These are phyloP conservation scores for Candida andamanensis DNA, from an alignment of 805 yeast species.

Conservation along the genomic window DNA sequence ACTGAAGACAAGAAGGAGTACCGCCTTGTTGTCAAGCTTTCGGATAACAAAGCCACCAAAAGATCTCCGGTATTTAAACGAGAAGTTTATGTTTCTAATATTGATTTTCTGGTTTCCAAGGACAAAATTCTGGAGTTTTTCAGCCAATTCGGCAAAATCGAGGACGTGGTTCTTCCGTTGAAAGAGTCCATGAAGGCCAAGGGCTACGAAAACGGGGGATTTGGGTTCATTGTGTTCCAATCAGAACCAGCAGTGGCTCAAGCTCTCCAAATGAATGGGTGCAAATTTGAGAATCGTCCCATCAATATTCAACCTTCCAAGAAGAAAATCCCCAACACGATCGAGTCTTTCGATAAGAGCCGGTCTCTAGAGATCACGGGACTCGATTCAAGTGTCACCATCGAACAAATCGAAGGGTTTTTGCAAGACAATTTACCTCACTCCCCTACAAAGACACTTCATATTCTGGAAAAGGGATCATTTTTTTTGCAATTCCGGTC, in stretches of 20 bases:
- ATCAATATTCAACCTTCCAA: conserved; percentile 38
- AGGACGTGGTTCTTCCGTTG: conserved; percentile 47
- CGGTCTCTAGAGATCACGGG: conserved; percentile 7
- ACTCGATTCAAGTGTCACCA: conserved; percentile 7
- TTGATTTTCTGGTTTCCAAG: conserved; percentile 44
- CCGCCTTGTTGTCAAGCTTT: conserved; percentile 51
- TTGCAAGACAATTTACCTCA: conserved; percentile 4
- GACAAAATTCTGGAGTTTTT: conserved; percentile 38
- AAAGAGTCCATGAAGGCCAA: conserved; percentile 24
- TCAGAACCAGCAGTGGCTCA: conserved; percentile 39
- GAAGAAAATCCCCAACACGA: conserved; percentile 2
- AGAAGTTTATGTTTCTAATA: conserved; percentile 21
- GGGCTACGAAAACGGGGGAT: conserved; percentile 49
- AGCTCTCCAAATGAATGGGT: conserved; percentile 41
- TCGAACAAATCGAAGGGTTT: conserved; percentile 30
- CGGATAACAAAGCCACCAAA: conserved; percentile 39
- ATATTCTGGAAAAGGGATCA: conserved; percentile 16
- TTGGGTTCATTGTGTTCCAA: conserved; percentile 56
- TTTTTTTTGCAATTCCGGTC: conserved; percentile 4
- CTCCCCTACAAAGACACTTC: not conserved
- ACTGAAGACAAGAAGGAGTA: conserved; percentile 26
- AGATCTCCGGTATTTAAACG: conserved; percentile 7
- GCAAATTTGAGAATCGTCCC: conserved; percentile 40
- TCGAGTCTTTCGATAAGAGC: conserved; percentile 13
- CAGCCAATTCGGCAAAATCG: conserved; percentile 47